phyloP scores from a whole-genome alignment of 2,329 filamentous ascomycete genomes.

The Plectosphaerella sp. region DNA sequence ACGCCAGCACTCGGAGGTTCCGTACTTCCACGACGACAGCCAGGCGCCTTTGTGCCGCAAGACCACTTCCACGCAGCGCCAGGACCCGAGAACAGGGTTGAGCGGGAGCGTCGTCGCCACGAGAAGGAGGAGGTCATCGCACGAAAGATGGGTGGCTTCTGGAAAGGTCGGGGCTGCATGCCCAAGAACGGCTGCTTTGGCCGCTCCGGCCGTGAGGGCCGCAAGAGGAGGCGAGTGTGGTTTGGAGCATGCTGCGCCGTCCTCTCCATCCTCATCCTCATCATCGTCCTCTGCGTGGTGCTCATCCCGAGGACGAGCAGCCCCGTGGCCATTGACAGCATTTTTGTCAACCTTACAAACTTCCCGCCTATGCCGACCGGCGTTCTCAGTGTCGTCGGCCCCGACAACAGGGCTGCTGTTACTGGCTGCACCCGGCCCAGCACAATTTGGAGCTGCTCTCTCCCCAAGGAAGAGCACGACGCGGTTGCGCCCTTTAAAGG shows the following conservation, averaged over 20 bases:
- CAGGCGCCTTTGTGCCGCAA: conserved; percentile 40
- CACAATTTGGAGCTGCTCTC: conserved; percentile 79
- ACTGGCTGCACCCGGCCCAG: conserved; percentile 67
- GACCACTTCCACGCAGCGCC: conserved; percentile 36
- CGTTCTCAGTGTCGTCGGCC: conserved; percentile 70
- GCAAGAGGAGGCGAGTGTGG: conserved; percentile 58
- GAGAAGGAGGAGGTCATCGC: conserved; percentile 64
- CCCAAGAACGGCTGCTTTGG: conserved; percentile 62
- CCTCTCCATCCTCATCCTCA: conserved; percentile 50
- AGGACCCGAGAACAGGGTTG: conserved; percentile 39
- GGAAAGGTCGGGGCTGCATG: conserved; percentile 62
- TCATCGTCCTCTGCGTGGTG: conserved; percentile 53
- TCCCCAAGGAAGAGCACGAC: conserved; percentile 73
- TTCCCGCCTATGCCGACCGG: conserved; percentile 87
- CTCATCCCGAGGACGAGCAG: conserved; percentile 36
- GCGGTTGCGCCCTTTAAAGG: conserved; percentile 58
- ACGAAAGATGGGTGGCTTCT: conserved; percentile 53
- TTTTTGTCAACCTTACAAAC: conserved; percentile 80
- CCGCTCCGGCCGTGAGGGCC: conserved; percentile 56
- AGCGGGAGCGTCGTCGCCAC: conserved; percentile 47
- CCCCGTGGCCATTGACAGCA: conserved; percentile 27
- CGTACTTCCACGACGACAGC: conserved; percentile 32
- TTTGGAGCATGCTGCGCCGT: conserved; percentile 45
- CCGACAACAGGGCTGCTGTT: conserved; percentile 60
- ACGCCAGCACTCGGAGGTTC: conserved; percentile 31